Percentiles rank a stretch among this genome's conserved stretches.
Evolutionary conservation across 2,329 filamentous ascomycete genomes (phyloP).

Genomic region (Fusarium gaditjirri): DNA sequence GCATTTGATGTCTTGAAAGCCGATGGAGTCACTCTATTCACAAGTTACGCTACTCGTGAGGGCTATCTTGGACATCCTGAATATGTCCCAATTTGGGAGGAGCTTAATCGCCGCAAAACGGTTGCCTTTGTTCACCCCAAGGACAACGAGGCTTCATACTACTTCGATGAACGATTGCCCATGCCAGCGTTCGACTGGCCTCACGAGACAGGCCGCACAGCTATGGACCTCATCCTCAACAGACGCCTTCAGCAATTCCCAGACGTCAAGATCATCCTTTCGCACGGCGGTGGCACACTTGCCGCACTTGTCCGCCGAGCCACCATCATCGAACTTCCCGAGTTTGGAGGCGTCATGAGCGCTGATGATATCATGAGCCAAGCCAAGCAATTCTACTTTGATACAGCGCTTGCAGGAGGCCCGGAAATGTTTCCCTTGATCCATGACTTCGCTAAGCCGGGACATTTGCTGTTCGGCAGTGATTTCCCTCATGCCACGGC

Average conservation of each 20-base stretch:
- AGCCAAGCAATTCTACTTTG: not conserved
- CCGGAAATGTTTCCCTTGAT: not conserved
- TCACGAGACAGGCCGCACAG: not conserved
- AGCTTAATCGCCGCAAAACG: not conserved
- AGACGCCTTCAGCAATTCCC: not conserved
- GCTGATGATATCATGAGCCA: not conserved
- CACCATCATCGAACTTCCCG: not conserved
- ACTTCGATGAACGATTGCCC: not conserved
- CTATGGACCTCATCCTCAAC: not conserved
- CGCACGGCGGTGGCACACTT: not conserved
- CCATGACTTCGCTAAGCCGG: not conserved
- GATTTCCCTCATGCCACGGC: not conserved
- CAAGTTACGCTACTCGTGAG: not conserved
- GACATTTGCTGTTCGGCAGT: not conserved
- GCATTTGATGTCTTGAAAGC: not conserved
- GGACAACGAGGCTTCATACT: not conserved
- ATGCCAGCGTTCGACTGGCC: not conserved
- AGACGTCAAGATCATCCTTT: not conserved
- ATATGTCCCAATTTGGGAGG: not conserved
- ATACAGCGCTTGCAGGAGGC: not conserved
- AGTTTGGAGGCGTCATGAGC: not conserved
- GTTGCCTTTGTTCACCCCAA: not conserved
- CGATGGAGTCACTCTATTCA: not conserved
- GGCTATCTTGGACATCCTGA: not conserved
- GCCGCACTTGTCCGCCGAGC: not conserved